Evolutionary conservation across 169 alveolate genomes (phyloP), one percentile per base, ranked within the genome.

Genomic region (Babesia divergens): DNA sequence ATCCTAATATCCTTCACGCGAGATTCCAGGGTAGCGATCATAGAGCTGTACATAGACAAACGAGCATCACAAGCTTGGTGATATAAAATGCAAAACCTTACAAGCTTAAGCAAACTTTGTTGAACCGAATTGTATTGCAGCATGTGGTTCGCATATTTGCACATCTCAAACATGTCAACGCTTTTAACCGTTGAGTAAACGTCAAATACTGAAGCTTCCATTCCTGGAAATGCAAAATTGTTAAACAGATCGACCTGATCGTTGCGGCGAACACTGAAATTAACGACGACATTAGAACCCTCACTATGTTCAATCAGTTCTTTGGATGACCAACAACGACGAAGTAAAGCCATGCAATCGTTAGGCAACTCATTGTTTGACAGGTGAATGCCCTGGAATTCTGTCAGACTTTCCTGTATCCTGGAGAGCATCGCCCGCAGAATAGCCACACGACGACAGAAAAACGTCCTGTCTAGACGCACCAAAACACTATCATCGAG

Each of bases 41-140:
- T 62, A 28, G 56, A 42, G 0, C 51, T 26, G 59, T 44, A 62
- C 2, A 9, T 31, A 9, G 32, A 13, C 14, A 62, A 0, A 20
- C 72, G 56, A 49, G 60, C 16, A 28, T 29, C 32, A 28, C 72
- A 62, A 8, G 51, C n/a, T 22, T 44, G 72, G 59, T 62, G 59
- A 46, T 46, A 62, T 3, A 46, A 32, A 11, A 62, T 43, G 0
- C 8, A 26, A 11, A 28, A 28, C 5, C 35, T 62, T 24, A 47
- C 31, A n/a, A 14, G 37, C 1, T 35, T 26, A 47, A 62, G 54
- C 24, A 62, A 50, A 3, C 26, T 14, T 18, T 34, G 72, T 50
- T 62, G 72, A 1, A 40, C 72, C 14, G 31, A 8, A 18, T 60
- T 28, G 35, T 62, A 62, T 16, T 16, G 28, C 42, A 46, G 16